Evolutionary conservation across 2,329 filamentous ascomycete species (phyloP), one percentile per base, ranked within the genome.

Genomic region (Claviceps purpurea): DNA sequence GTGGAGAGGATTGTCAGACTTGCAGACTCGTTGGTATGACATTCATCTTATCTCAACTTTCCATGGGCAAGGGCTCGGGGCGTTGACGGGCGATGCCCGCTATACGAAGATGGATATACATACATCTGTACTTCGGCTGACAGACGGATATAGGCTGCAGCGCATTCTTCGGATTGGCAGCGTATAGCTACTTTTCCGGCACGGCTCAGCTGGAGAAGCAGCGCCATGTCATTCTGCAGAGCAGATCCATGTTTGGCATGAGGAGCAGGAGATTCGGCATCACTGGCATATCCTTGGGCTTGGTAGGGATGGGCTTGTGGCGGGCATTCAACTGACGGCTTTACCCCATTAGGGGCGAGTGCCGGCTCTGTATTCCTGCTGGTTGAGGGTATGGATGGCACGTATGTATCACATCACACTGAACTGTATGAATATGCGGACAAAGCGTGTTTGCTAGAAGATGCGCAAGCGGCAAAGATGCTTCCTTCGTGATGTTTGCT

Each of bases 121-220:
- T 3, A n/a, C 7, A 2, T 5, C 4, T n/a, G n/a, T n/a, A 3
- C 16, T 16, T 6, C 16, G 38, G 30, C 41, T 50, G 26, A 50
- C 41, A 22, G 34, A 10, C 18, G 8, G 18, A 20, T n/a, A 5
- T n/a, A 90, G 87, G 87, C 45, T 84, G 85, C 61, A 76, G 81
- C 41, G 84, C 86, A 1, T 89, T 93, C 57, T 72, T 88, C 52
- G 85, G 84, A 1, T 78, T 91, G 16, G 87, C 82, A 3, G 81
- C 75, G 1, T 93, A 90, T 68, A 89, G 82, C 66, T 90, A 89
- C 68, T 73, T 81, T 55, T 86, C 84, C 3, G 87, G 87, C 53
- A 84, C 82, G 67, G 72, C 73, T 49, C 85, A 90, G 65, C 77
- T 93, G 34, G 76, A 81, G 59, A 73, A 75, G 59, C 83, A 87